Base-by-base conservation (phyloP, 345 rosid species). In the Citropsis articulata region DNA sequence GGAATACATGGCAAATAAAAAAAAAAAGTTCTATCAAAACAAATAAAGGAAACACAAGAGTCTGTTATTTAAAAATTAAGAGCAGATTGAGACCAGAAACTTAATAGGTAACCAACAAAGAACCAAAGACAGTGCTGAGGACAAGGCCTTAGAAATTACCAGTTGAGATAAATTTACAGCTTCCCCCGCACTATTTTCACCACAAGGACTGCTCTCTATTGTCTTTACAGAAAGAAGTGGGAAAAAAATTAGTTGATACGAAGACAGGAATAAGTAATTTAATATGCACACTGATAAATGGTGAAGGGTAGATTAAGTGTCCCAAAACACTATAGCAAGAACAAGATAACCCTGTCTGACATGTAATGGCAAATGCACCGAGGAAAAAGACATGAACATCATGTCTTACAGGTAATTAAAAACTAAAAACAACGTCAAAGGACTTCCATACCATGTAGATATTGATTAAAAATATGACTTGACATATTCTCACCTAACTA, bases 81-180 rank as follows among this genome's bases (percentile, higher is more conserved):
- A 55, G 31, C 59, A 77, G 59, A 62, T 66, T 6, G 66, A 25
- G 57, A 64, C 55, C 64, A 66, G 53, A 84, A 73, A 72, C 55
- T 21, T 61, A 62, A 70, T 31, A 70, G 75, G 78, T 59, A 80
- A 70, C 33, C 64, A 75, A 68, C 73, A 78, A 69, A 25, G 56
- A 72, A 61, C 78, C 35, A 56, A 73, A 75, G 80, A 66, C 62
- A 68, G 64, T 79, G 65, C 63, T 69, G 83, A 69, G 70, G 50
- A 48, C 73, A 66, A 80, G 74, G 87, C 50, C 65, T 24, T 50
- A 71, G 88, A 81, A 75, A 86, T 88, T 94, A 94, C 99, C 97
- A 96, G 88, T 84, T 91, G 99, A 18, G 99, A 96, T 86, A 96
- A 86, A 80, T 90, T 92, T 77, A 96, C 97, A 77, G 98, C 97